Percentiles rank a stretch among this genome's conserved stretches.
Evolutionary conservation across 768 basidiomycete genomes (phyloP).

Genomic region (Bullera alba): DNA sequence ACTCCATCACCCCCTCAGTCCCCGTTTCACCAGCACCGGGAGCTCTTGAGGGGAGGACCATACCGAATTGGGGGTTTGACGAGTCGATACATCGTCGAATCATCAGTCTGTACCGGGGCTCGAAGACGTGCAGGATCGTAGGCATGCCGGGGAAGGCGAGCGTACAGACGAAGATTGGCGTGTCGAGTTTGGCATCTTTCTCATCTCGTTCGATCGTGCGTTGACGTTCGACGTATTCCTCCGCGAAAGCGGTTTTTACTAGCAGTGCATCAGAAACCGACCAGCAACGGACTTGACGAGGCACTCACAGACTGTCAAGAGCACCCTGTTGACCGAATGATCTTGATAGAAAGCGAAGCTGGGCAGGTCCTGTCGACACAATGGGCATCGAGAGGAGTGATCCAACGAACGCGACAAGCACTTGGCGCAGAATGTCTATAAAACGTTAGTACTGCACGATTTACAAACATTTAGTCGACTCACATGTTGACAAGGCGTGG

Average conservation of each 20-base stretch:
- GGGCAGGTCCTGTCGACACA: conserved; percentile 75
- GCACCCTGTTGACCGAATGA: conserved; percentile 64
- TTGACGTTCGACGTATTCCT: conserved; percentile 59
- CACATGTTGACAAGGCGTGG: conserved; percentile 92
- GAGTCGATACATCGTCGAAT: conserved; percentile 85
- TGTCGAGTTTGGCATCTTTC: conserved; percentile 69
- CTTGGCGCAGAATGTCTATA: conserved; percentile 77
- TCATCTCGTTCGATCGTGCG: conserved; percentile 66
- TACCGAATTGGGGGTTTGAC: conserved; percentile 74
- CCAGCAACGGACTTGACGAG: not conserved
- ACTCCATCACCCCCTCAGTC: conserved; percentile 57
- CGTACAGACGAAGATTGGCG: conserved; percentile 84
- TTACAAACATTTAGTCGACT: conserved; percentile 8
- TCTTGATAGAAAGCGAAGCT: conserved; percentile 71
- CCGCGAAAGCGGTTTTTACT: conserved; percentile 67
- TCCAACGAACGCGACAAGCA: conserved; percentile 88
- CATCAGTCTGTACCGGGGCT: conserved; percentile 94
- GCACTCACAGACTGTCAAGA: conserved; percentile 60
- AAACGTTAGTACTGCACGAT: not conserved
- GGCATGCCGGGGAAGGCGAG: conserved; percentile 88
- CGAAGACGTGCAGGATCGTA: conserved; percentile 83
- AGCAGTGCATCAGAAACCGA: conserved; percentile 9
- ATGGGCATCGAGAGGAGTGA: conserved; percentile 71
- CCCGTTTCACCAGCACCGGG: conserved; percentile 43
- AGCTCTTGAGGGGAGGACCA: conserved; percentile 66